Conservation (phyloP, 139 green algal species). For the Chlamydomonas eustigma region DNA sequence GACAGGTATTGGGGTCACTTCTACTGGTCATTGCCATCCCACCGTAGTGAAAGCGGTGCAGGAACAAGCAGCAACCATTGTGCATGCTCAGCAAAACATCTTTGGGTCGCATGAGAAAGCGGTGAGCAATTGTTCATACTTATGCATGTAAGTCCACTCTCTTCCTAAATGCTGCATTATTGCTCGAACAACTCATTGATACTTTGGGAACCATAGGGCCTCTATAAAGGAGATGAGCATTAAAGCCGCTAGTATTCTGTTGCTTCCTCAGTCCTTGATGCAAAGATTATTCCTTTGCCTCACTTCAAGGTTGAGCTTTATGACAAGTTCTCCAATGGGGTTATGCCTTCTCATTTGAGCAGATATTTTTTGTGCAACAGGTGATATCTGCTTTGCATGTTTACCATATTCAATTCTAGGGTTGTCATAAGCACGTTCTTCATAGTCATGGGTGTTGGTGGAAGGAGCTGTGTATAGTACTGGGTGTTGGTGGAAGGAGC, state of each 20-base stretch:
- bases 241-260: neutral
- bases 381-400: too few relatives aligned
- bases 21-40: conserved; percentile 82
- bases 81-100: conserved; percentile 83
- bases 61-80: conserved; percentile 59
- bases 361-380: conserved; percentile 66
- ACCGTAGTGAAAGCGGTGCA: conserved; percentile 70
- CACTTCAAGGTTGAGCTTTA: neutral
- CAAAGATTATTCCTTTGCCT: too few relatives aligned
- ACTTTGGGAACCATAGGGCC: too few relatives aligned
- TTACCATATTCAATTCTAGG: too few relatives aligned
- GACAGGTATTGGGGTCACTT: conserved; percentile 74
- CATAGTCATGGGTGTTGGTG: too few relatives aligned
- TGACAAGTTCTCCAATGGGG: conserved; percentile 8
- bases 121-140: neutral
- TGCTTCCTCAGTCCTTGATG: too few relatives aligned
- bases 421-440: too few relatives aligned
- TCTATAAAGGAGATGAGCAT: too few relatives aligned
- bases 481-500: too few relatives aligned
- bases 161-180: too few relatives aligned
- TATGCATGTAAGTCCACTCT: neutral
- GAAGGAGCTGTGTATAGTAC: too few relatives aligned
- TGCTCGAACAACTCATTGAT: too few relatives aligned
- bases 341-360: conserved; percentile 50
- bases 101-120: conserved; percentile 42